Percentiles rank a stretch among this genome's conserved stretches.
Conservation (phyloP, 2,329 filamentous ascomycete genomes). For the Penicillium sp. region DNA sequence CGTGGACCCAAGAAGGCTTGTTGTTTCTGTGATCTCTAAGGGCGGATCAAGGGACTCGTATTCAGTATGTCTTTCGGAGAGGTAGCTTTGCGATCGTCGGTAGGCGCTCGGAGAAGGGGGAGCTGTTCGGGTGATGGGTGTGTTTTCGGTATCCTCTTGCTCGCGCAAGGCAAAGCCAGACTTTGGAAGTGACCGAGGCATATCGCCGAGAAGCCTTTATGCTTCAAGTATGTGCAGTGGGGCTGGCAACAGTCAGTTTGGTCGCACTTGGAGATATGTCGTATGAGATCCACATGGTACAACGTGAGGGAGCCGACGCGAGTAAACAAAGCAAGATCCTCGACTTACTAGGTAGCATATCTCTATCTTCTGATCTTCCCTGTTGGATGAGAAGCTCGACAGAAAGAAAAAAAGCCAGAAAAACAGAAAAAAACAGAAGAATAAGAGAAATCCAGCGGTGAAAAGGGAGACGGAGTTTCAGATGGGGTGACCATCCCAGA, state of each 20-base stretch:
- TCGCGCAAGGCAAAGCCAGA: slow-evolving; percentile 17
- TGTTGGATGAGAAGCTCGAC: not conserved
- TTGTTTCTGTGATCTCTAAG: slow-evolving; percentile 35
- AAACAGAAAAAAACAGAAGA: not conserved
- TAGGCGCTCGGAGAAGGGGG: slow-evolving; percentile 39
- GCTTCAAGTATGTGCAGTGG: slow-evolving; percentile 4
- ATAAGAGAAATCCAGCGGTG: not conserved
- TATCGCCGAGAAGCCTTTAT: slow-evolving; percentile 15
- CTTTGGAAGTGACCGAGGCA: slow-evolving; percentile 36
- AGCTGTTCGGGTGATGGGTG: slow-evolving; percentile 30
- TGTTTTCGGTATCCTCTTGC: slow-evolving; percentile 13
- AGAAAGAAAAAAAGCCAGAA: not conserved
- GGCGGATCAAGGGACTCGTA: slow-evolving; percentile 34
- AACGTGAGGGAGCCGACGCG: not conserved
- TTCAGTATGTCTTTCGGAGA: slow-evolving; percentile 33
- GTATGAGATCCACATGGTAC: not conserved
- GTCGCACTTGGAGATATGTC: not conserved
- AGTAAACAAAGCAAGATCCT: not conserved
- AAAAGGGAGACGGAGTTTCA: not conserved
- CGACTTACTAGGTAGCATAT: slow-evolving; percentile 3
- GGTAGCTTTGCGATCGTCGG: slow-evolving; percentile 31
- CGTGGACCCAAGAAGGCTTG: slow-evolving; percentile 33
- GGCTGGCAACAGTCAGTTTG: slow-evolving; percentile 7
- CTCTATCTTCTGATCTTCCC: not conserved
- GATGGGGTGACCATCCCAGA: slow-evolving; percentile 4